These are phyloP conservation scores for Penicillium freii DNA, from an alignment of 2,329 filamentous ascomycete species.

Conservation along the genomic window DNA sequence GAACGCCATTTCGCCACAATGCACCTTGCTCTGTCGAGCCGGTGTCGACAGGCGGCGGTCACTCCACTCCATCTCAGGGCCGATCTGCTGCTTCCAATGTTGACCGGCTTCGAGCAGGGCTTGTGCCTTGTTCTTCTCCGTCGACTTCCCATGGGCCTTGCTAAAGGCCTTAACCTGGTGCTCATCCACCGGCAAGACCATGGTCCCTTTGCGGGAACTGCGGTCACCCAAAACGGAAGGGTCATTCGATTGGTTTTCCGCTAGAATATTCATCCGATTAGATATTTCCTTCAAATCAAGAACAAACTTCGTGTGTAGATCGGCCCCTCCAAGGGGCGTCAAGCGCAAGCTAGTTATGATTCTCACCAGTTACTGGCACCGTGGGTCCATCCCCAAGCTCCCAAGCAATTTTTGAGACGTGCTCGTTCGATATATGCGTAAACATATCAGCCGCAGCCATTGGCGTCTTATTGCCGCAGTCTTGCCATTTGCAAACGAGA, in stretches of 20 bases:
- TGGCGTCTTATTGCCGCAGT: constrained; percentile 18
- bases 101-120: constrained; percentile 48
- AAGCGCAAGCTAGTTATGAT: constrained; percentile 15
- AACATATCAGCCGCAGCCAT: constrained; percentile 44
- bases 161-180: constrained; percentile 41
- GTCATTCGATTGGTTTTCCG: neutral
- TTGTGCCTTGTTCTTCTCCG: constrained; percentile 47
- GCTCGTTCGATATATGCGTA: constrained; percentile 52
- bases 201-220: constrained; percentile 26
- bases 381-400: constrained; percentile 59
- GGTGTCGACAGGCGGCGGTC: constrained; percentile 55
- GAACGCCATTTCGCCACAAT: constrained; percentile 52
- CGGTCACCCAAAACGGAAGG: neutral
- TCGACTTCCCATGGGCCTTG: constrained; percentile 43
- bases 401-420: constrained; percentile 57
- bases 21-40: constrained; percentile 50
- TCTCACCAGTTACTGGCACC: constrained; percentile 57
- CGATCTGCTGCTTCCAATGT: constrained; percentile 51
- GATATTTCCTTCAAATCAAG: constrained; percentile 11
- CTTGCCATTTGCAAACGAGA: constrained; percentile 30
- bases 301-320: constrained; percentile 6
- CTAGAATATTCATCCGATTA: constrained; percentile 17
- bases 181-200: constrained; percentile 39
- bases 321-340: constrained; percentile 20
- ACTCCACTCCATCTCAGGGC: constrained; percentile 53